A percentile compares a stretch with the other conserved stretches of the same genome.
Evolutionary conservation across 1,284 basidiomycete genomes (phyloP).

Genomic region (Entoloma clypeatum): DNA sequence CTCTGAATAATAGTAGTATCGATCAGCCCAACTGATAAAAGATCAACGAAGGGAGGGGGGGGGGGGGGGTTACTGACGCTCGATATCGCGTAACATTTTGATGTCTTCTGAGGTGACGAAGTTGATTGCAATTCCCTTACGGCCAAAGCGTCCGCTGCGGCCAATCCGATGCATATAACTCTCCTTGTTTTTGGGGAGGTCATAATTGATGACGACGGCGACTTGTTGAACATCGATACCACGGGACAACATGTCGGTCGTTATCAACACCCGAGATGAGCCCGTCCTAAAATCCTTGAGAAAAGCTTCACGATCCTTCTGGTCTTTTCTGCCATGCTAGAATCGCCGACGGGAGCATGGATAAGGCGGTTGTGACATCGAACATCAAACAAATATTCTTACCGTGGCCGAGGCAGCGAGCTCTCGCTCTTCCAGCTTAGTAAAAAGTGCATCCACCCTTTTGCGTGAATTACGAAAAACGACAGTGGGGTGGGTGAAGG

Average conservation of each 20-base stretch:
- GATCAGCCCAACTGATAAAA: conserved; percentile 3
- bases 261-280: conserved; percentile 92
- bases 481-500: conserved; percentile 90
- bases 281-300: conserved; percentile 98
- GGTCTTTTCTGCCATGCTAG: conserved; percentile 93
- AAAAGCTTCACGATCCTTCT: conserved; percentile 89
- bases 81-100: conserved; percentile 93
- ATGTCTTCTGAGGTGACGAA: conserved; percentile 96
- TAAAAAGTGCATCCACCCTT: conserved; percentile 94
- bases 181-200: conserved; percentile 83
- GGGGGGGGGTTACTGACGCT: conserved; percentile 84
- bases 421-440: conserved; percentile 87
- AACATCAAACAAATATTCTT: conserved; percentile 18
- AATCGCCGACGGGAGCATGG: background rate
- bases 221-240: conserved; percentile 96
- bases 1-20: conserved; percentile 49
- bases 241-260: conserved; percentile 90
- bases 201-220: conserved; percentile 93
- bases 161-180: conserved; percentile 98
- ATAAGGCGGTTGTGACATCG: background rate
- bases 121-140: conserved; percentile 90
- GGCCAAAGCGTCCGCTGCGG: conserved; percentile 92
- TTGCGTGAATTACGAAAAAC: conserved; percentile 93
- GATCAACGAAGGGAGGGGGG: conserved; percentile 6
- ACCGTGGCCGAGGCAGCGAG: conserved; percentile 96